Conservation (phyloP, 257 asterid genomes). For the Knoxia roxburghii region DNA sequence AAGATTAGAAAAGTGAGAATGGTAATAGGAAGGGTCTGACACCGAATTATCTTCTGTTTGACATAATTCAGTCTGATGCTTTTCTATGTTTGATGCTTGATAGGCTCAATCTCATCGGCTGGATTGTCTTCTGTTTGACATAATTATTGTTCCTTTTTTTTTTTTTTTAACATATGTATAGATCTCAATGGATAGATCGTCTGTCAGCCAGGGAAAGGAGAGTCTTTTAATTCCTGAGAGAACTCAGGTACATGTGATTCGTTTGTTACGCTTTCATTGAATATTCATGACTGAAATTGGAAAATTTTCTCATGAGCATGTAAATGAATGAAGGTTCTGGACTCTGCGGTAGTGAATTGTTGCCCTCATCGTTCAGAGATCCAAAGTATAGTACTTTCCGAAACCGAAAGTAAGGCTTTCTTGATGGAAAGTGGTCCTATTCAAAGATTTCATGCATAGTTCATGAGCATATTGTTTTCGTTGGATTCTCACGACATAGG, state of each 20-base stretch:
- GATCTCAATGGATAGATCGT: slow-evolving; percentile 58
- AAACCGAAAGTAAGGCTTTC: slow-evolving; percentile 45
- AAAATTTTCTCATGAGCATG: slow-evolving; percentile 15
- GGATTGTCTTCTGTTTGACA: not conserved
- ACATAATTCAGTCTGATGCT: too few species aligned
- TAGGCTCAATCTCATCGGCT: not conserved
- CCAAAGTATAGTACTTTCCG: slow-evolving; percentile 71
- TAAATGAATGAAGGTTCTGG: slow-evolving; percentile 60
- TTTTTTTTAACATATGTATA: slow-evolving; percentile 18
- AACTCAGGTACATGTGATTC: slow-evolving; percentile 42
- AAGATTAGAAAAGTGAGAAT: too few species aligned
- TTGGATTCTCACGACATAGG: not conserved
- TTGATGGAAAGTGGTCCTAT: not conserved
- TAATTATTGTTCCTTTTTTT: not conserved
- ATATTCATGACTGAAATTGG: not conserved
- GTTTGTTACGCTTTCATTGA: slow-evolving; percentile 4
- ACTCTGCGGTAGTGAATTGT: slow-evolving; percentile 51
- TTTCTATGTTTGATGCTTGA: not conserved
- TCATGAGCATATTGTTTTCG: not conserved
- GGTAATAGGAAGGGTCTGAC: not conserved
- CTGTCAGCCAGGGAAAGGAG: slow-evolving; percentile 67
- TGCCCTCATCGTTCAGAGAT: slow-evolving; percentile 89
- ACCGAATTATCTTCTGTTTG: too few species aligned
- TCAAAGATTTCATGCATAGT: not conserved
- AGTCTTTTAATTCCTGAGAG: slow-evolving; percentile 83